Base-by-base conservation (phyloP, 2,329 filamentous ascomycete genomes). In the Ilyonectria destructans region DNA sequence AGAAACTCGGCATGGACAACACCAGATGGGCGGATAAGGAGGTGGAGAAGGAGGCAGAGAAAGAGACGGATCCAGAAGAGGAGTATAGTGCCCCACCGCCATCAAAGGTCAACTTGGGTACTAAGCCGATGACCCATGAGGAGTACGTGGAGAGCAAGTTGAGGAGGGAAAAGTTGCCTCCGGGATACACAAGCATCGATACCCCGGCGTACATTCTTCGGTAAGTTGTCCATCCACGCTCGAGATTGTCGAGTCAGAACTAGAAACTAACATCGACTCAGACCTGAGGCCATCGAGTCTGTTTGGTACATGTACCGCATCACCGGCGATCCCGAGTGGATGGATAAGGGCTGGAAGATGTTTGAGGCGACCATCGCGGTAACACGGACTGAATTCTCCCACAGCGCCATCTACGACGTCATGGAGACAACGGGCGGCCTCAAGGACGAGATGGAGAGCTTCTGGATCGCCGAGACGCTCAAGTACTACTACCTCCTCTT, bases 401-500 rank as follows among this genome's bases (percentile, higher is more conserved):
- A 94, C 81, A 91, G 89, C 12, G 93, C 92, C 43, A 89, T 96
- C 62, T 81, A 85, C 55, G 89, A 93, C 75, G 91, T 95, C 13
- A 81, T 86, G 26, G 64, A 69, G 6, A 65, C 80, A 1, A 79
- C 85, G 19, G 80, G 85, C 1, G 75, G 75, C 10, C 82, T 86
- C 62, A 78, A 80, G 45, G 89, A 95, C 78, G 85, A 86, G 73
- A 95, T 96, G 93, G 92, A 97, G 83, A 95, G 92, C 77, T 97
- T 97, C 81, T 97, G 95, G 93, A 85, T 94, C 68, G 93, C 93
- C 4, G 95, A 97, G 85, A 97, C 94, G 46, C 84, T 97, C 74
- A 98, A 97, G 85, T 97, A 97, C 78, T 97, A 96, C 73, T 97
- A 94, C 79, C 80, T 97, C 64, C 85, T 97, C 57, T 97, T 93